These are phyloP conservation scores for Suillus alpinus DNA, from an alignment of 768 basidiomycete genomes.

Conservation along the genomic window DNA sequence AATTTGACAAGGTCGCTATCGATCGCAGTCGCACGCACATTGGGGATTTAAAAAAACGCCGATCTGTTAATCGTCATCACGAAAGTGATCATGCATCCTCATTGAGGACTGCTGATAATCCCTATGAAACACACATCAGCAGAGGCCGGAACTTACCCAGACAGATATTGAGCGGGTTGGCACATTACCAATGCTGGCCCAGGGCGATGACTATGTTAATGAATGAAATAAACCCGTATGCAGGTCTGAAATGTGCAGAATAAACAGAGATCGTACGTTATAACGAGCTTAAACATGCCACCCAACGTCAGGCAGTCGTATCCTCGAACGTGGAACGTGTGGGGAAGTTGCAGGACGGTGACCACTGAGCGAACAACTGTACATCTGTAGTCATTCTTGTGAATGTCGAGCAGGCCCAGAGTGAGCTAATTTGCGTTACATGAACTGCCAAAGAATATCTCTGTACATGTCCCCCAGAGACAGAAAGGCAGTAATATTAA, in stretches of 20 bases:
- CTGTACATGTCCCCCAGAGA: not conserved
- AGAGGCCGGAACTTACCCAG: not conserved
- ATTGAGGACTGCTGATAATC: too few relatives aligned
- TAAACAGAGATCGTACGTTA: not conserved
- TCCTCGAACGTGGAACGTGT: too few relatives aligned
- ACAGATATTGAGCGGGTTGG: not conserved
- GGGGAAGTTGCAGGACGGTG: too few relatives aligned
- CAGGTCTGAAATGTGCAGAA: too few relatives aligned
- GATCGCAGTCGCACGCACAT: constrained; percentile 7
- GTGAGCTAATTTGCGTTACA: not conserved
- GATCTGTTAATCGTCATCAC: not conserved
- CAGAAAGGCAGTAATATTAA: not conserved
- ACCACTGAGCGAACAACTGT: too few relatives aligned
- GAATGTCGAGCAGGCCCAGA: not conserved
- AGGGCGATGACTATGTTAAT: not conserved
- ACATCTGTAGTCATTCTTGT: not conserved
- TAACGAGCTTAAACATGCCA: not conserved
- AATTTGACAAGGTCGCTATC: not conserved
- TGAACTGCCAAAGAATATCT: not conserved
- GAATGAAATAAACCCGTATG: not conserved
- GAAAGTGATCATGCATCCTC: not conserved
- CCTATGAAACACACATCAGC: not conserved
- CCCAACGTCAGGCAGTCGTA: not conserved
- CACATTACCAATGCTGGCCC: not conserved
- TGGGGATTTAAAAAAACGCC: not conserved